Evolutionary conservation across 768 basidiomycete species (phyloP).

Genomic region (Rhodotorula kratochvilovae): DNA sequence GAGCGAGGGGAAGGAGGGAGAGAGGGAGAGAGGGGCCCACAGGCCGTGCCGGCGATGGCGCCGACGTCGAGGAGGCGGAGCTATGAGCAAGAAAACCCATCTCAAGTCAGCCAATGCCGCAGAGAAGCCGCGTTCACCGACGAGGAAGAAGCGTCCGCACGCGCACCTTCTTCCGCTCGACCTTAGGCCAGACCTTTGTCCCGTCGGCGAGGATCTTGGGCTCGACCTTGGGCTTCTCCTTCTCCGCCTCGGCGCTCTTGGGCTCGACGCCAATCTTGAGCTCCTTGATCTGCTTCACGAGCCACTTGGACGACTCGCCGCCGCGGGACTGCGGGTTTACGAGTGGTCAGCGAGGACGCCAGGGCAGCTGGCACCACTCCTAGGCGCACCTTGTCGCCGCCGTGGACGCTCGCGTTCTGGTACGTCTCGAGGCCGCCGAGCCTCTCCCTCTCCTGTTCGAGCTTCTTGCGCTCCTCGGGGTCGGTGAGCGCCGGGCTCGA

Average conservation of each 20-base stretch:
- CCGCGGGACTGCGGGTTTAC: conserved; percentile 2
- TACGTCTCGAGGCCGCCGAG: conserved; percentile 41
- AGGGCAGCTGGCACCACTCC: no score
- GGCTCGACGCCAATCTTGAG: conserved; percentile 31
- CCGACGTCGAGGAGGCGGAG: conserved; percentile 37
- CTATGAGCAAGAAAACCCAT: background rate
- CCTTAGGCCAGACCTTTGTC: conserved; percentile 20
- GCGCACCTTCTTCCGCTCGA: conserved; percentile 28
- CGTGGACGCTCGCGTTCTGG: conserved; percentile 39
- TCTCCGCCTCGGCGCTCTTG: conserved; percentile 22
- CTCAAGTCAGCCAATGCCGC: no score
- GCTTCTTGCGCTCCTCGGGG: conserved; percentile 19
- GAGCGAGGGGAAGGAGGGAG: no score
- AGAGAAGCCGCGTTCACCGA: no score
- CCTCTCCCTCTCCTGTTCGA: conserved; percentile 23
- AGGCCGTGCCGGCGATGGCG: conserved; percentile 37
- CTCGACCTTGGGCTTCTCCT: conserved; percentile 21
- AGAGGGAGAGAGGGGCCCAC: background rate
- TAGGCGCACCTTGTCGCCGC: conserved; percentile 38
- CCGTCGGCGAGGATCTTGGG: conserved; percentile 28
- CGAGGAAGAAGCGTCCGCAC: background rate
- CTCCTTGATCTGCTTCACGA: conserved; percentile 35
- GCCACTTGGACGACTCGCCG: conserved; percentile 41
- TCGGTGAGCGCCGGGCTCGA: conserved; percentile 24
- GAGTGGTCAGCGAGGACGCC: no score